These are phyloP conservation scores for Aquanectria penicillioides DNA, from an alignment of 2,329 filamentous ascomycete species.

Conservation along the genomic window DNA sequence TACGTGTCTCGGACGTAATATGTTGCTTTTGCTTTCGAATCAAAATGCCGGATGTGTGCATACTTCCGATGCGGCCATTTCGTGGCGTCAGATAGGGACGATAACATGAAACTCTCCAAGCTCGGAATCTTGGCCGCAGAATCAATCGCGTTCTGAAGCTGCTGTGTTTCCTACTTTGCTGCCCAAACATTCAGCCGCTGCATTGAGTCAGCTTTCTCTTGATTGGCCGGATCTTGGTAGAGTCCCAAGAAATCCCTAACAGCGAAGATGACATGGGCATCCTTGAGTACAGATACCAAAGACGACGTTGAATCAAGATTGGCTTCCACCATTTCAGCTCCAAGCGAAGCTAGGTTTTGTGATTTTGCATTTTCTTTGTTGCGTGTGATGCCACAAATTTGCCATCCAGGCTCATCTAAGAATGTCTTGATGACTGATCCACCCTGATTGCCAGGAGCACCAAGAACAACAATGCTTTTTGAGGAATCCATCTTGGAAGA, in stretches of 20 bases:
- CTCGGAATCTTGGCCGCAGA: conserved; percentile 44
- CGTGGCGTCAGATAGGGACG: conserved; percentile 46
- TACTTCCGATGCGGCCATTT: conserved; percentile 54
- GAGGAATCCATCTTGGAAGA: conserved; percentile 14
- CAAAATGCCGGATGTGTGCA: conserved; percentile 52
- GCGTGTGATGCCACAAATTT: conserved; percentile 40
- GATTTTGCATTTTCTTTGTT: conserved; percentile 30
- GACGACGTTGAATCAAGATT: conserved; percentile 30
- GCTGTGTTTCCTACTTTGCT: conserved; percentile 46
- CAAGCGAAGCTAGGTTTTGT: conserved; percentile 23
- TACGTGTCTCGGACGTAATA: conserved; percentile 37
- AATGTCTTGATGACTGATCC: conserved; percentile 17
- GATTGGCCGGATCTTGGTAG: conserved; percentile 19
- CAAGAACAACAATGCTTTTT: conserved; percentile 28
- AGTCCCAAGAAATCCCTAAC: conserved; percentile 44
- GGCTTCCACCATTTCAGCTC: conserved; percentile 36
- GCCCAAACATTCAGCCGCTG: conserved; percentile 31
- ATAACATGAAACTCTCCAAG: conserved; percentile 52
- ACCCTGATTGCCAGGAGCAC: conserved; percentile 33
- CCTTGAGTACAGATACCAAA: conserved; percentile 34
- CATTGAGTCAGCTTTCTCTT: conserved; percentile 19
- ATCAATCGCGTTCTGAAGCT: conserved; percentile 49
- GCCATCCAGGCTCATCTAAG: conserved; percentile 29
- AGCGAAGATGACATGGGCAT: conserved; percentile 40
- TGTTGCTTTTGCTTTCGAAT: conserved; percentile 50